Evolutionary conservation across 495 filamentous ascomycete genomes (phyloP), one percentile per base, ranked within the genome.

Genomic region (Aspergillus leporis): DNA sequence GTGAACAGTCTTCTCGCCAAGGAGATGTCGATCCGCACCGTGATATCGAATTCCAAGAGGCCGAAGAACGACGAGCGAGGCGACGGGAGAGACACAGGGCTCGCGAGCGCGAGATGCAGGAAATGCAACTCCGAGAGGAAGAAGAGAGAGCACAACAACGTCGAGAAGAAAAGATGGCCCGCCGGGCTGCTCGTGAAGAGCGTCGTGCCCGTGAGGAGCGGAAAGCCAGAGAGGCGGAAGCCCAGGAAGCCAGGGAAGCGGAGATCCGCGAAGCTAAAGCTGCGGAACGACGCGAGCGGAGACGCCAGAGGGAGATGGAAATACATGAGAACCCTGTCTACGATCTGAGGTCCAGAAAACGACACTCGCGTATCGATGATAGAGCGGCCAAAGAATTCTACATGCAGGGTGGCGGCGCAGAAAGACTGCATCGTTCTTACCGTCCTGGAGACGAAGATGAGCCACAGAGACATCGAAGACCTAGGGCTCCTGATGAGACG

Each of bases 131-230:
- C 22, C 72, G 69, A n/a, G 79, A 80, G 59, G 82, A 80, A 31
- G 77, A 81, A 67, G 80, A 81, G 55, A 63, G 66, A 22, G 74
- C 81, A 53, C 72, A 77, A 7, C 69, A 74, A 5, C 71, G 75
- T 4, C 70, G 69, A 14, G 81, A 79, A 57, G 79, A 83, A 34
- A 76, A 75, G 51, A 66, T 71, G 40, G 74, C 73, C 21, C 71
- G 78, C 12, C 69, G 78, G 40, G 77, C 75, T 31, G 79, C 80
- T 55, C 79, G 79, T 38, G 78, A 80, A 59, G 75, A 81, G 64
- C 79, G 71, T 48, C 79, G 66, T 30, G 70, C 68, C 31, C 70
- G 66, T 57, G 78, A 83, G 64, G 80, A 82, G 64, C 74, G 80
- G 51, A 71, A 74, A 40, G 79, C 77, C 3, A 70, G 72, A 30